Evolutionary conservation across 345 rosid species (phyloP).

Genomic region (Mallotus nudiflorus): DNA sequence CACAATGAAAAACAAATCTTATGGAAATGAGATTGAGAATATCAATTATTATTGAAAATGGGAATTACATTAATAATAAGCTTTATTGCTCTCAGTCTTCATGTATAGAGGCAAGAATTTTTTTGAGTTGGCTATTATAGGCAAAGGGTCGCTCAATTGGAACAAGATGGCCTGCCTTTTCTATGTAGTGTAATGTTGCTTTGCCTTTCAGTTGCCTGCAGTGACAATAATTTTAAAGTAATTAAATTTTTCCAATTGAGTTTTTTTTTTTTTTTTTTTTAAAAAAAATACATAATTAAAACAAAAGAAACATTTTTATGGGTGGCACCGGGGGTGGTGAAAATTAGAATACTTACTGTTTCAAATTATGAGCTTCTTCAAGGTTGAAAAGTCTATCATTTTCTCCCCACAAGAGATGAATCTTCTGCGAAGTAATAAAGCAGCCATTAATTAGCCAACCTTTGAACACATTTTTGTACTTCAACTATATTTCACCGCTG

Average conservation of each 20-base stretch:
- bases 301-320: too few species aligned
- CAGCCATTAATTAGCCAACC: too few species aligned
- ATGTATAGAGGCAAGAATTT: conserved; percentile 17
- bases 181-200: conserved; percentile 14
- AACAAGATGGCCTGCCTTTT: conserved; percentile 26
- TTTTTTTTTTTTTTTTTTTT: too few species aligned
- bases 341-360: background rate
- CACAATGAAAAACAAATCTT: too few species aligned
- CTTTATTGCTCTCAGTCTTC: background rate
- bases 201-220: conserved; percentile 26
- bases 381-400: conserved; percentile 26
- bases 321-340: too few species aligned
- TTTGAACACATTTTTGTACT: too few species aligned
- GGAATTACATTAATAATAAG: too few species aligned
- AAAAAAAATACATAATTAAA: too few species aligned
- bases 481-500: too few species aligned
- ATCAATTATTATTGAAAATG: too few species aligned
- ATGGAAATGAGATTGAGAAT: too few species aligned
- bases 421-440: conserved; percentile 24
- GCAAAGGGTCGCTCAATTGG: conserved; percentile 15
- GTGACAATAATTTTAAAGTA: background rate
- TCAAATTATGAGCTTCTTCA: conserved; percentile 17
- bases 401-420: conserved; percentile 32
- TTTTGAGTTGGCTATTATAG: conserved; percentile 16
- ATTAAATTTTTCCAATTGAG: background rate